Evolutionary conservation across 1,284 basidiomycete genomes (phyloP).

Genomic region (Xanthoconium separans): DNA sequence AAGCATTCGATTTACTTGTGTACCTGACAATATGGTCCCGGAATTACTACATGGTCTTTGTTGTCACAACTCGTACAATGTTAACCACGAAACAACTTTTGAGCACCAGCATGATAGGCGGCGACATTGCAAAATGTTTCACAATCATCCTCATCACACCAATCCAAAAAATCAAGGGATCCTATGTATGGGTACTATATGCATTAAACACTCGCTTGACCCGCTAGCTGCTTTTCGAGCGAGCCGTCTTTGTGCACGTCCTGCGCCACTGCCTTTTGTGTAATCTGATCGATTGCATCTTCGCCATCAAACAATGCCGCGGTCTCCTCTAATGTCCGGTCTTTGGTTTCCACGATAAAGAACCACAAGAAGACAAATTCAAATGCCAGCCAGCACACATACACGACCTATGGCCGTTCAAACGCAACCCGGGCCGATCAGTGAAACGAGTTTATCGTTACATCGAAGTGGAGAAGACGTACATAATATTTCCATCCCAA

Average conservation of each 20-base stretch:
- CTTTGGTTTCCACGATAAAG: constrained; percentile 72
- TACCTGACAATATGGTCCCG: too few species aligned
- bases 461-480: constrained; percentile 12
- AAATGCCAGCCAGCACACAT: constrained; percentile 67
- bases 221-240: constrained; percentile 33
- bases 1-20: too few species aligned
- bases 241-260: constrained; percentile 30
- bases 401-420: constrained; percentile 47
- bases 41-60: too few species aligned
- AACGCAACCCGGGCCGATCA: background rate
- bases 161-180: too few species aligned
- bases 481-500: constrained; percentile 69
- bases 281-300: constrained; percentile 46
- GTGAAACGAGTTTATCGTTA: background rate
- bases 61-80: too few species aligned
- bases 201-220: background rate
- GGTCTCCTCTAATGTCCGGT: constrained; percentile 72
- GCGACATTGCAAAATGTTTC: too few species aligned
- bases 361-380: constrained; percentile 64
- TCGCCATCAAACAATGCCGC: constrained; percentile 71
- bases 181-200: too few species aligned
- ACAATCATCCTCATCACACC: too few species aligned
- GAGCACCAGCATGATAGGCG: too few species aligned
- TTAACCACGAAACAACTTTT: too few species aligned
- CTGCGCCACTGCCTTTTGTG: constrained; percentile 21